Evolutionary conservation across 768 basidiomycete genomes (phyloP), one percentile per base, ranked within the genome.

Genomic region (Daedaleopsis sinensis): DNA sequence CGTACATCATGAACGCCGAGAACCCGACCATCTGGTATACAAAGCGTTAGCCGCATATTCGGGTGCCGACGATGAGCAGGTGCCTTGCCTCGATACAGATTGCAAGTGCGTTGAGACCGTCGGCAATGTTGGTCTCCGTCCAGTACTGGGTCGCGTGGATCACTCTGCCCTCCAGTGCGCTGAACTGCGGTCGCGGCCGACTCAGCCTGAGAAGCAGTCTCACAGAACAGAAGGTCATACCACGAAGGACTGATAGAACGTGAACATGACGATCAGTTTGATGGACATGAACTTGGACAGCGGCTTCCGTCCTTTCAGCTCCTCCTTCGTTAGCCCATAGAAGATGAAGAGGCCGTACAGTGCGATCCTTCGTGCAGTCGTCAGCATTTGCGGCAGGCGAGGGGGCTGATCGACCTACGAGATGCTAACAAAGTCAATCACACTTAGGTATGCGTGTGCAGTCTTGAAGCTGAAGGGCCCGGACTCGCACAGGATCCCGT

Each of bases 211-310:
- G 18, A 10, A 2, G 15, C 43, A 55, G 32, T 15, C 16, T 18
- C 15, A 53, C 5, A 1, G 21, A 8, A 10, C 43, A 63, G 39
- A 43, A 6, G 18, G 24, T 76, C 87, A 56, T 68, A 90, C 88
- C 53, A 92, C 73, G 67, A 93, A 90, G 1, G 83, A 80, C 68
- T 95, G 94, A 72, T 95, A 96, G 73, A 92, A 95, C 0, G 93
- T 94, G 71, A 90, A 86, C 84, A 94, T 87, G 47, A 94, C 90
- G 51, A 93, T 90, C 35, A 91, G 76, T 73, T 96, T 96, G 78
- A 96, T 94, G 3, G 85, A 77, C 62, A 96, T 70, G 73, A 96
- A 96, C 77, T 96, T 96, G 24, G 88, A 84, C 32, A 95, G 76
- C 27, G 94, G 95, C 27, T 88, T 81, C 18, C 85, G 81, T 37